Evolutionary conservation across 306 rosid genomes (phyloP).

Genomic region (Astragalus membranaceus): DNA sequence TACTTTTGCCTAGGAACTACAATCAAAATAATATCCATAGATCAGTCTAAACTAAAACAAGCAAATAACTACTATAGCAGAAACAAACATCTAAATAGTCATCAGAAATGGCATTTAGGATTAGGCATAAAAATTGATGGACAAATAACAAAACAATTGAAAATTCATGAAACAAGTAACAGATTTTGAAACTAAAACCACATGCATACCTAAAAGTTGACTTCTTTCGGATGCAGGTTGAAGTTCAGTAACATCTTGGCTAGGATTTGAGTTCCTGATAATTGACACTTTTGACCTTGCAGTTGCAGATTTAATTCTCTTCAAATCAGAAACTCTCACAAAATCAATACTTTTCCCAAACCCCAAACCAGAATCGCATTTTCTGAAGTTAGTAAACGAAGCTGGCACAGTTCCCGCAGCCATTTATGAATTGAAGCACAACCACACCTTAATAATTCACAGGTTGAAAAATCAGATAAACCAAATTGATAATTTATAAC

Average conservation of each 20-base stretch:
- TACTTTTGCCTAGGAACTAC: constrained; percentile 94
- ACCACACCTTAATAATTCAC: constrained; percentile 27
- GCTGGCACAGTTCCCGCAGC: constrained; percentile 75
- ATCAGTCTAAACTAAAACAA: constrained; percentile 22
- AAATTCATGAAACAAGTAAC: neutral
- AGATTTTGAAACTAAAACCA: neutral
- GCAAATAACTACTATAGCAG: neutral
- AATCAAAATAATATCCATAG: constrained; percentile 25
- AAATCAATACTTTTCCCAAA: constrained; percentile 61
- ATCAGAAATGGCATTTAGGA: neutral
- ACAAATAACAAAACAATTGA: neutral
- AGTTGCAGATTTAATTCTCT: constrained; percentile 32
- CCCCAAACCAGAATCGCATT: constrained; percentile 62
- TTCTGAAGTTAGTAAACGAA: constrained; percentile 48
- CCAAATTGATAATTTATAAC: neutral
- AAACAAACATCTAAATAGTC: neutral
- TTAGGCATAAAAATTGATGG: neutral
- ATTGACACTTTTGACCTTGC: constrained; percentile 51
- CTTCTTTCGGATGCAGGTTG: constrained; percentile 85
- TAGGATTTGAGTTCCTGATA: constrained; percentile 61
- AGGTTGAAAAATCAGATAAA: constrained; percentile 22
- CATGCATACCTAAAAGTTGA: constrained; percentile 65
- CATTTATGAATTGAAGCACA: constrained; percentile 38
- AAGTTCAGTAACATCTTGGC: constrained; percentile 73
- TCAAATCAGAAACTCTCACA: constrained; percentile 66